Evolutionary conservation across 75 land plant species (phyloP), one percentile per base, ranked within the genome.

Genomic region (Cupressus sempervirens): DNA sequence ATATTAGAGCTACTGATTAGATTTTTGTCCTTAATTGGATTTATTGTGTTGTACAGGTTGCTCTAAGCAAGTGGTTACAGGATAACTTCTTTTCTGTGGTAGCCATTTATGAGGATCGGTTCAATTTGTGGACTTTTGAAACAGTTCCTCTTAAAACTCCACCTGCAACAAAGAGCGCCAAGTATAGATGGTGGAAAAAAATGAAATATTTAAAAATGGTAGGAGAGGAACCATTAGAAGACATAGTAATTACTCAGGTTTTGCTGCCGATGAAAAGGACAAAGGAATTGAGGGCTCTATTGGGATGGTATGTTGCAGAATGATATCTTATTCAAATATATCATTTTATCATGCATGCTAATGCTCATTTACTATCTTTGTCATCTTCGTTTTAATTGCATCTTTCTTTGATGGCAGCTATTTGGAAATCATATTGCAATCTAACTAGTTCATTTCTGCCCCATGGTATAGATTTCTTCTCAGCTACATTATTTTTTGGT

Each of bases 61-160:
- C 93, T 65, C 48, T 97, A 74, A 88, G 92, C 30, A 89, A 87
- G 48, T 97, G 99, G 99, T 53, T 97, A 83, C 89, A 90, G 74
- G 87, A 93, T 43, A 94, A 97, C 84, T 88, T 93, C 84, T 91
- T 89, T 70, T 92, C 96, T 36, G 93, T 97, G 48, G 90, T 88
- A 54, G 91, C 94, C 23, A 96, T 97, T 91, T 97, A 94, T 86
- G 99, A 97, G 88, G 99, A 97, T 80, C 95, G 93, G 29, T 92
- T 91, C 86, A 95, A 96, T 65, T 87, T 97, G 16, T 90, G 85
- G 89, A 89, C 90, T 36, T 82, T 97, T 80, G 84, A 86, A 67
- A 90, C 23, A 35, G 80, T 88, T 77, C 62, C 7, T 32, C 18
- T 84, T 77, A 83, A 84, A 75, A 82, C 73, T 15, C 58, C 88